Conservation (phyloP, 78 protist genomes). For the Dictyostelium purpureum region DNA sequence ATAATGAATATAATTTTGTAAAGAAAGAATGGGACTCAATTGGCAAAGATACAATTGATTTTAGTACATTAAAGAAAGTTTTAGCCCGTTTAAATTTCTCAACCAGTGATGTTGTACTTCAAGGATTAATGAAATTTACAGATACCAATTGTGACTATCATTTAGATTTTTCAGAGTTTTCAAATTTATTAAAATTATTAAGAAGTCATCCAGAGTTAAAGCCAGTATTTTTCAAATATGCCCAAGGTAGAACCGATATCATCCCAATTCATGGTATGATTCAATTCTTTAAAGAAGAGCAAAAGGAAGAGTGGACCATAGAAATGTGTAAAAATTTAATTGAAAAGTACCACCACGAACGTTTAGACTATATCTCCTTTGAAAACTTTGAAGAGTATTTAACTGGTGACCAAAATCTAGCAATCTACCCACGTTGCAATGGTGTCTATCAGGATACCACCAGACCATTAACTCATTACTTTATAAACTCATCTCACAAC, state of each 20-base stretch:
- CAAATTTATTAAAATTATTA: slow-evolving; percentile 4
- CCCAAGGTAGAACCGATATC: neutral
- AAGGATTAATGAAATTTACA: neutral
- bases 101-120: neutral
- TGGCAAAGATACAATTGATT: slow-evolving; percentile 35
- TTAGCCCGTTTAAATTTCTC: slow-evolving; percentile 30
- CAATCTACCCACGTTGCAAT: neutral
- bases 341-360: slow-evolving; percentile 17
- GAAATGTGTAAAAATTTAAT: neutral
- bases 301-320: slow-evolving; percentile 18
- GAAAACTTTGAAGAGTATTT: slow-evolving; percentile 43
- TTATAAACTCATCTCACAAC: slow-evolving; percentile 90
- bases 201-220: slow-evolving; percentile 54
- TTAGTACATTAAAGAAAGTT: slow-evolving; percentile 12
- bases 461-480: slow-evolving; percentile 88
- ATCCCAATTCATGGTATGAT: neutral
- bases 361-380: neutral
- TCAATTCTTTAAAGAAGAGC: slow-evolving; percentile 29
- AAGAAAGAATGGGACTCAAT: slow-evolving; percentile 25
- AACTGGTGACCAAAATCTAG: neutral
- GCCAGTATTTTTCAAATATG: neutral
- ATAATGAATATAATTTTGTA: slow-evolving; percentile 56
- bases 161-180: slow-evolving; percentile 51
- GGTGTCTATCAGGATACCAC: slow-evolving; percentile 69
- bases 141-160: slow-evolving; percentile 26